Evolutionary conservation across 805 yeast genomes (phyloP).

Genomic region (Suhomyces canberraensis): DNA sequence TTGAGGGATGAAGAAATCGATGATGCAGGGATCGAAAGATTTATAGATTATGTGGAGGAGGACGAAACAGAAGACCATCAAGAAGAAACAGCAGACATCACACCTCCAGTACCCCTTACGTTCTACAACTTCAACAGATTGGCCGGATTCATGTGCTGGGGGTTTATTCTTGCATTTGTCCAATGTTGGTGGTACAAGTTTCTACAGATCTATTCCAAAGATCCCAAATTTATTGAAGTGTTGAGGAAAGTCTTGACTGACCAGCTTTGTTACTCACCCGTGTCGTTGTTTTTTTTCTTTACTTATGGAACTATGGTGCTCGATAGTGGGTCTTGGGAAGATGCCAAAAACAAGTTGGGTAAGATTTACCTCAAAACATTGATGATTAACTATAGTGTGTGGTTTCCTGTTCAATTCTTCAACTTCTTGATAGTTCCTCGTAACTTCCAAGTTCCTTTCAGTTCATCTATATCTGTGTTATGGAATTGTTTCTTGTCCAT

Average conservation of each 20-base stretch:
- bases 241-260: slow-evolving; percentile 85
- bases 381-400: slow-evolving; percentile 65
- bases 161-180: slow-evolving; percentile 72
- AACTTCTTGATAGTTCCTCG: slow-evolving; percentile 70
- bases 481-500: slow-evolving; percentile 94
- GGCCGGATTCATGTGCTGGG: slow-evolving; percentile 84
- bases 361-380: slow-evolving; percentile 66
- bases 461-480: slow-evolving; percentile 78
- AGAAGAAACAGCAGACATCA: slow-evolving; percentile 3
- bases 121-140: slow-evolving; percentile 66
- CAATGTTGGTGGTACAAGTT: slow-evolving; percentile 90
- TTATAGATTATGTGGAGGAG: slow-evolving; percentile 34
- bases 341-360: slow-evolving; percentile 60
- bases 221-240: slow-evolving; percentile 81
- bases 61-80: slow-evolving; percentile 13
- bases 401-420: slow-evolving; percentile 80
- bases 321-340: slow-evolving; percentile 68
- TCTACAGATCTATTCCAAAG: slow-evolving; percentile 75
- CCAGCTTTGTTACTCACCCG: slow-evolving; percentile 85
- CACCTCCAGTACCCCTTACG: slow-evolving; percentile 23
- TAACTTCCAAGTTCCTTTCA: slow-evolving; percentile 83
- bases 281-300: slow-evolving; percentile 76
- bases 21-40: slow-evolving; percentile 27
- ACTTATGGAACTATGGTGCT: slow-evolving; percentile 78
- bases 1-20: slow-evolving; percentile 8